Base-by-base conservation (phyloP, 2,329 filamentous ascomycete species). In the Cyphellophora attinorum region DNA sequence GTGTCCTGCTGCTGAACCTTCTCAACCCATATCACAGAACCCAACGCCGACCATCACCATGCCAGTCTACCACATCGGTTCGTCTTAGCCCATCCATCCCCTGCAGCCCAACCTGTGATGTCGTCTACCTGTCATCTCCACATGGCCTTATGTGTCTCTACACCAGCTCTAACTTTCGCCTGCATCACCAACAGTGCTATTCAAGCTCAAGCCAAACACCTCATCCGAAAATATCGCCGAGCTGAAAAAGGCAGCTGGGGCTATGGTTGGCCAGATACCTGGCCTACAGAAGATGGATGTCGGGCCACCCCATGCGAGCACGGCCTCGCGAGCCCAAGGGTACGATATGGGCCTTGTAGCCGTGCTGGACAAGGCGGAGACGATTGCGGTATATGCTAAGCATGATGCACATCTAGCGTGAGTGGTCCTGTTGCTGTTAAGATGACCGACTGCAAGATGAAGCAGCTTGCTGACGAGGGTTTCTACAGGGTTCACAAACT, bases 331-430 rank as follows among this genome's bases (percentile, higher is more conserved):
- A 23, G 56, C 60, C 13, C 56, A 65, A 34, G 64, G 64, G 1
- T 68, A 59, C 37, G 50, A 67, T 46, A 55, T 64, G 53, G 63
- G 58, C 2, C 40, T 68, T 8, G 56, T 68, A n/a, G 62, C 64
- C 4, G 52, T 65, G 5, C 38, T 68, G 44, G 64, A 67, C 41
- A 60, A 58, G 27, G 40, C 55, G 3, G 60, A 61, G 21, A 52
- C 65, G 50, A 43, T 67, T 4, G 49, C 52, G 30, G 53, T 51
- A 6, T 68, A 67, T 52, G 62, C 59, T 3, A 48, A 48, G 29
- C 64, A 67, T 52, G 62, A 62, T 29, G 62, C 61, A 17, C 65
- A 68, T 51, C 39, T 60, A 38, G 56, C 59, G 63, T 67, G 52
- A 35, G 59, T 55, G 33, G 28, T 16, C 34, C 33, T 34, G 13